Conservation (phyloP, 2,329 filamentous ascomycete species). For the Grosmannia penicillata region DNA sequence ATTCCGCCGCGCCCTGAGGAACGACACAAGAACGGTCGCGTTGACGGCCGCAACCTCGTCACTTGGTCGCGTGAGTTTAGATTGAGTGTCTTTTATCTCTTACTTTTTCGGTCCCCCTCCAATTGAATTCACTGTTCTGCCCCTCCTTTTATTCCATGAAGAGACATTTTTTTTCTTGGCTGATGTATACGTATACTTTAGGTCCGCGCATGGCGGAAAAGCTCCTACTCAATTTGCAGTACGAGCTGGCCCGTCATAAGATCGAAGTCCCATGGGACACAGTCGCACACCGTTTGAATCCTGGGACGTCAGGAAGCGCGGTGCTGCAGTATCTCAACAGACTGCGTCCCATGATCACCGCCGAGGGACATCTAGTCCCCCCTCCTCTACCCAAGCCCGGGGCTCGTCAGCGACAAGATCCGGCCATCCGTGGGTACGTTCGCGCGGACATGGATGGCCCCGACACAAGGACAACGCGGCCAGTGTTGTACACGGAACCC, state of each 20-base stretch:
- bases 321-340: conserved; percentile 22
- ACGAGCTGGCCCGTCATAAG: conserved; percentile 20
- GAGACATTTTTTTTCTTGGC: background rate
- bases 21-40: conserved; percentile 16
- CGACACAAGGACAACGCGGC: conserved; percentile 14
- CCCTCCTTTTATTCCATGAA: no score
- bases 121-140: no score
- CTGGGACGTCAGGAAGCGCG: conserved; percentile 24
- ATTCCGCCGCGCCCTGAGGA: conserved; percentile 8
- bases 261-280: conserved; percentile 23
- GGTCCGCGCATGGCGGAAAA: conserved; percentile 32
- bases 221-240: conserved; percentile 24
- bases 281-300: conserved; percentile 25
- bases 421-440: conserved; percentile 19
- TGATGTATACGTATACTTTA: conserved; percentile 10
- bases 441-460: conserved; percentile 12
- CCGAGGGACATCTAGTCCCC: conserved; percentile 27
- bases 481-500: conserved; percentile 18
- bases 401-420: conserved; percentile 10
- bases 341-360: conserved; percentile 18
- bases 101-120: no score
- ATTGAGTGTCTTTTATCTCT: no score
- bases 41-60: conserved; percentile 22
- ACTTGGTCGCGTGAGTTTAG: conserved; percentile 26
- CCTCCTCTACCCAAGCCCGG: conserved; percentile 17